Percentiles rank a stretch among this genome's conserved stretches.
These are phyloP conservation scores for Sporobolomyces pararoseus DNA, from an alignment of 768 basidiomycete genomes.

Conservation along the genomic window DNA sequence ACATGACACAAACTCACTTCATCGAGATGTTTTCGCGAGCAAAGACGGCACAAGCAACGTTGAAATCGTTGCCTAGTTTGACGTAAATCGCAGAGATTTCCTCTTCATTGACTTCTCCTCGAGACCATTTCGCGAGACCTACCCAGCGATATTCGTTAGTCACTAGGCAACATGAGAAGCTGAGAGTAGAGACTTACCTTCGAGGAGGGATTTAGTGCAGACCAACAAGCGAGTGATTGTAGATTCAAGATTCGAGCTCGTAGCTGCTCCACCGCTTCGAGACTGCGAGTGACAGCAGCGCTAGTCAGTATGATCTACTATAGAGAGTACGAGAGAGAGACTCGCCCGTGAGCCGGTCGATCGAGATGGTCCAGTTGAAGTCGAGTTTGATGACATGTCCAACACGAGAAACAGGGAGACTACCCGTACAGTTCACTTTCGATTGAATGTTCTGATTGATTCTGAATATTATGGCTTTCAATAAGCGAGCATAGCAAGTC, in stretches of 20 bases:
- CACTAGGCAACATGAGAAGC: not conserved
- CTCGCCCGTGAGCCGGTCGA: not conserved
- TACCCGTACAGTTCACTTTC: no score
- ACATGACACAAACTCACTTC: conserved; percentile 67
- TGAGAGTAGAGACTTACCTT: conserved; percentile 47
- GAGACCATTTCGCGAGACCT: conserved; percentile 79
- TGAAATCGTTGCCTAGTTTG: conserved; percentile 93
- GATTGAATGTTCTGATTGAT: no score
- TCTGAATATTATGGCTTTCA: not conserved
- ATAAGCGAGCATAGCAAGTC: not conserved
- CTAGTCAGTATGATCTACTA: no score
- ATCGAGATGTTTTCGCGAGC: conserved; percentile 79
- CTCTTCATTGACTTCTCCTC: conserved; percentile 63
- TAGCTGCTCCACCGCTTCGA: not conserved
- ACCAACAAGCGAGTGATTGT: conserved; percentile 88
- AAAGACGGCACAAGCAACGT: conserved; percentile 85
- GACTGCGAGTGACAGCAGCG: not conserved
- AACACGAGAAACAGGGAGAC: no score
- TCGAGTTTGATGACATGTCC: conserved; percentile 1
- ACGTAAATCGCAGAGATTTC: conserved; percentile 97
- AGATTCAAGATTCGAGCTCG: conserved; percentile 59
- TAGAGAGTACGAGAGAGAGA: not conserved
- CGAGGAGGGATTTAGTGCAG: conserved; percentile 89
- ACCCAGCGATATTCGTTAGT: not conserved
- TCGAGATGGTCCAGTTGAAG: not conserved